Base-by-base conservation (phyloP, 1,139 yeast genomes). In the Pichia sp. region DNA sequence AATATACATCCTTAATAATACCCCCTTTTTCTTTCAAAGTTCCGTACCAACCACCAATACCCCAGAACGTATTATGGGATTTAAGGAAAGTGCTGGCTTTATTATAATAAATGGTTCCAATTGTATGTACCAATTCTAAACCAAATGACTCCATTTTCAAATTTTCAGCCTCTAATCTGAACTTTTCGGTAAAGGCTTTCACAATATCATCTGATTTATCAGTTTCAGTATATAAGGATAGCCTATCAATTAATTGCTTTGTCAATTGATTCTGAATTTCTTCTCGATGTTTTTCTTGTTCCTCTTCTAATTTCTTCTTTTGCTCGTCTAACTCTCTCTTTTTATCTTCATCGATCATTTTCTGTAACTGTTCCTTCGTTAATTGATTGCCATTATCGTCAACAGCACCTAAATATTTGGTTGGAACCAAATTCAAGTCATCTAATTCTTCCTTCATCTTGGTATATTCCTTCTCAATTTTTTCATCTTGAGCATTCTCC, bases 21-120 rank as follows among this genome's bases (percentile, higher is more conserved):
- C 87, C 82, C 36, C 97, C 96, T 62, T 88, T 88, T 52, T 94
- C 97, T 60, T 85, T 85, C 56, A 90, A 72, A 29, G 84, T 74
- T 59, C 86, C 81, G 72, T 88, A 83, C 62, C 92, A 76, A 1
- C 97, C 95, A 9, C 95, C 92, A 55, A 88, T 72, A 2, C 96
- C 97, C 50, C 85, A 71, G 51, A 85, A 77, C 5, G 62, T 49
- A 48, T 52, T 55, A 42, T 62, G 57, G 43, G 73, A 72, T 55
- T 75, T 75, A 47, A 77, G 60, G 50, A 75, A 73, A 28, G 75
- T 76, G 54, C 67, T 72, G 4, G 87, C 84, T 57, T 81, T 82
- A 33, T 72, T 68, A 40, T 69, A 68, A 59, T 85, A 85, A 11
- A 81, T 74, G 50, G 75, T 76, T 11, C 90, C 88, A 51, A 84